Evolutionary conservation across 2,329 filamentous ascomycete species (phyloP), one percentile per base, ranked within the genome.

Genomic region (Paracamarosporium sp.): DNA sequence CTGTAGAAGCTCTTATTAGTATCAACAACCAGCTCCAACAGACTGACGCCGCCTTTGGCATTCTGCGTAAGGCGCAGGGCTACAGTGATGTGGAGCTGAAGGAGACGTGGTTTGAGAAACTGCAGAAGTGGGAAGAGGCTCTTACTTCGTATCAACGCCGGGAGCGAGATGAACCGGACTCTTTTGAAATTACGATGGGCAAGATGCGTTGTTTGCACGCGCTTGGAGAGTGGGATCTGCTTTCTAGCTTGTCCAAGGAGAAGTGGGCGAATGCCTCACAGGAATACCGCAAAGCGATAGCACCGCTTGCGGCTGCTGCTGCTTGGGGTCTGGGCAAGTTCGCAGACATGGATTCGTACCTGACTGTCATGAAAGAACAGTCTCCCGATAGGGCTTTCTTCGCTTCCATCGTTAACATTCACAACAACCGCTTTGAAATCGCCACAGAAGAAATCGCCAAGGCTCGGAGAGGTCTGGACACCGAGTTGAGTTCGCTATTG

Each of bases 1-100:
- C 94, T 2, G 95, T 99, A 1, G 95, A 99, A 78, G 96, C 96
- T 7, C 82, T 99, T 58, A 99, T 99, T 68, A 95, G 94, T 62
- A 99, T 99, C 81, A 99, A 99, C 79, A 99, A 99, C 73, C 94
- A 99, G 75, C 85, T 99, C 6, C 95, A 99, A 75, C 95, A 99
- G 76, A 97, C 95, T 55, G 95, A 99, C 78, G 96, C 95, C 30
- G 96, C 95, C 40, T 98, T 99, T 67, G 95, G 95, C 77, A 99
- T 99, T 59, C 83, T 99, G 56, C 89, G 95, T 50, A 97, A 97
- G 79, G 95, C 95, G 8, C 95, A 99, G 76, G 87, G 92, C 41
- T 99, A 98, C 76, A 91, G 92, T 66, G 95, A 99, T 71, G 96
- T 99, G 28, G 92, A 96, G 72, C 84, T 99, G 48, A 92, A 96